A percentile compares a stretch with the other conserved stretches of the same genome.
phyloP scores from a whole-genome alignment of 768 basidiomycete species.

The Hericium coralloides region DNA sequence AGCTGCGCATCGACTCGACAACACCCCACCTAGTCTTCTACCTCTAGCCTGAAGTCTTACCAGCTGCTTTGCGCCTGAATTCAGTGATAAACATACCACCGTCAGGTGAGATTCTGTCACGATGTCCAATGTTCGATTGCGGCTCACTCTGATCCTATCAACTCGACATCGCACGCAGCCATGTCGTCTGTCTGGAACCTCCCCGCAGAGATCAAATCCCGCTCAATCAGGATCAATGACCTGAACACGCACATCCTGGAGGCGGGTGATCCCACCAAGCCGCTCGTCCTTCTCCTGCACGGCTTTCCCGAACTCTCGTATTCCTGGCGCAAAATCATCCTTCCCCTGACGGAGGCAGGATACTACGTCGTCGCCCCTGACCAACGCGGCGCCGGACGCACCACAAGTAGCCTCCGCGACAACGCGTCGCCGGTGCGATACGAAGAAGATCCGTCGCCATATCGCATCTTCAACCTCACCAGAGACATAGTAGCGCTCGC shows the following conservation, averaged over 20 bases:
- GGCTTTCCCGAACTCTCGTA: conserved; percentile 62
- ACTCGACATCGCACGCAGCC: no score
- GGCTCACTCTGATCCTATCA: no score
- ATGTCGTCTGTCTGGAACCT: conserved; percentile 4
- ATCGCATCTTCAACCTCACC: conserved; percentile 39
- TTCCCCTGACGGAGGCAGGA: conserved; percentile 39
- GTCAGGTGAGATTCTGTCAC: no score
- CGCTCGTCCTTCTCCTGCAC: conserved; percentile 49
- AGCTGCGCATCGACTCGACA: no score
- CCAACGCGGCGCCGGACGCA: conserved; percentile 45
- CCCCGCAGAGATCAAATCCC: conserved; percentile 28
- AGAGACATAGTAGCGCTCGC: conserved; percentile 45
- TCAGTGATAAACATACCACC: no score
- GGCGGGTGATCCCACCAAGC: conserved; percentile 23
- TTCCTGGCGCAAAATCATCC: conserved; percentile 54
- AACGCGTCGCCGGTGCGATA: conserved; percentile 23
- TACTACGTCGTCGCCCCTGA: conserved; percentile 60
- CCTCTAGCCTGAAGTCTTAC: no score
- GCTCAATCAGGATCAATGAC: conserved; percentile 34
- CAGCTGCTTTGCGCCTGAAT: no score
- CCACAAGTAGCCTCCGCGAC: conserved; percentile 14
- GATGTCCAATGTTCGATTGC: no score
- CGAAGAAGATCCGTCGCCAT: conserved; percentile 42
- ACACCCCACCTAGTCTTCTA: no score
- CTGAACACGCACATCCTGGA: conserved; percentile 47